A percentile compares a stretch with the other conserved stretches of the same genome.
Conservation (phyloP, 208 protist species). For the Acanthamoeba castellanii region DNA sequence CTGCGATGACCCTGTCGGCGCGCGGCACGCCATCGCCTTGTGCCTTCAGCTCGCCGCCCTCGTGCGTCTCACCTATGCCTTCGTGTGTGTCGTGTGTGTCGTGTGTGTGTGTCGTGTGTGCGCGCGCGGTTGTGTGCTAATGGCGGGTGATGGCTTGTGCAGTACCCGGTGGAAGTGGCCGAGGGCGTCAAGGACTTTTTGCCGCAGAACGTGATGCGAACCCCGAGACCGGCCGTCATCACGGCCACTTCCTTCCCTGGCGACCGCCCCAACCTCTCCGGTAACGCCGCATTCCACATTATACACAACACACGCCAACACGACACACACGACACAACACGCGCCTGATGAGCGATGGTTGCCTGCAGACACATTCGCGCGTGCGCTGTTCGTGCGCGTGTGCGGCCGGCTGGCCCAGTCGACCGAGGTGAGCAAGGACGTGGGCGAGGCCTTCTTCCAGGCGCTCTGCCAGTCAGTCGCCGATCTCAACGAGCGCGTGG, state of each 20-base stretch:
- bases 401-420: constrained; percentile 4
- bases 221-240: constrained; percentile 4
- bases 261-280: constrained; percentile 17
- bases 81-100: not conserved
- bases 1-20: constrained; percentile 54
- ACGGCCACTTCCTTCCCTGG: not conserved
- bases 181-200: constrained; percentile 8
- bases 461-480: constrained; percentile 45
- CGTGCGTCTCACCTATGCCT: not conserved
- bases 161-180: not conserved
- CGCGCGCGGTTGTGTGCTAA: not conserved
- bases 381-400: constrained; percentile 12
- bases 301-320: not conserved
- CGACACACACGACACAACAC: no score
- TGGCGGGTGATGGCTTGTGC: not conserved
- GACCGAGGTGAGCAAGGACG: not conserved
- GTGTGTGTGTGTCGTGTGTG: not conserved
- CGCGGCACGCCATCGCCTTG: constrained; percentile 33
- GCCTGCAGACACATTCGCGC: constrained; percentile 22
- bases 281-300: not conserved
- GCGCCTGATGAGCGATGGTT: not conserved
- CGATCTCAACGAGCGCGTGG: constrained; percentile 60
- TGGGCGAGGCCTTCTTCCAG: constrained; percentile 30
- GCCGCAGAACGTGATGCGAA: constrained; percentile 2
- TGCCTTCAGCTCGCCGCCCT: constrained; percentile 16